Evolutionary conservation across 2,329 filamentous ascomycete species (phyloP).

Genomic region (Clarireedia homoeocarpa): DNA sequence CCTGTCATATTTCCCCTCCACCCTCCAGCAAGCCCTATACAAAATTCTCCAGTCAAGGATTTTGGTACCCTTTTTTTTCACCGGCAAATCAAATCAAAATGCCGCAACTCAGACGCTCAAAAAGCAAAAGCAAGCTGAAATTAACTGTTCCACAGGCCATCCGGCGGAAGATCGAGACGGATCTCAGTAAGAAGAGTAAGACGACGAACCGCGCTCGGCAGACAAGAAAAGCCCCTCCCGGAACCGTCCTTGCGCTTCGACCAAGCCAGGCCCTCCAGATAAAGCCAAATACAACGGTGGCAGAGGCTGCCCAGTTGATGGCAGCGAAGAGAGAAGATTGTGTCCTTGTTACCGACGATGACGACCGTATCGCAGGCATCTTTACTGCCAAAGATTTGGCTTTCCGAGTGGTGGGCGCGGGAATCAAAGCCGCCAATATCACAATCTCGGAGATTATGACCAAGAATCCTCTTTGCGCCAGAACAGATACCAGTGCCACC

Average conservation of each 20-base stretch:
- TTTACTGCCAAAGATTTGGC: constrained; percentile 98
- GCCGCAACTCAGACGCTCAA: constrained; percentile 9
- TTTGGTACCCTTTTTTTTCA: background rate
- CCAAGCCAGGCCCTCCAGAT: constrained; percentile 95
- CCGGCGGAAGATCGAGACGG: constrained; percentile 90
- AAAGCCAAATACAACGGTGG: constrained; percentile 87
- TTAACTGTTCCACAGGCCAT: constrained; percentile 60
- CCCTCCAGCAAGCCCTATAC: background rate
- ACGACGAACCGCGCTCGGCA: constrained; percentile 69
- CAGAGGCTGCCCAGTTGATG: constrained; percentile 97
- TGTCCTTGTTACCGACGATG: constrained; percentile 93
- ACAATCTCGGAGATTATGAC: constrained; percentile 99
- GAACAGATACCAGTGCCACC: constrained; percentile 95
- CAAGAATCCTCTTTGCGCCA: constrained; percentile 94
- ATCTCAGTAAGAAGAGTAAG: constrained; percentile 96
- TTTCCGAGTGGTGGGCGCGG: constrained; percentile 88
- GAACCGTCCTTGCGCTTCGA: constrained; percentile 90
- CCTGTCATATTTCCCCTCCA: background rate
- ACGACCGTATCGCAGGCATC: constrained; percentile 95
- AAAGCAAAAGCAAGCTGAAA: constrained; percentile 1
- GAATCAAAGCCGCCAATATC: constrained; percentile 79
- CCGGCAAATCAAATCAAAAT: background rate
- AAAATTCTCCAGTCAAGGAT: too few species aligned
- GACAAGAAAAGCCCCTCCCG: constrained; percentile 87
- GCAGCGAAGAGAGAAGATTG: constrained; percentile 98